Percentiles rank a stretch among this genome's conserved stretches.
phyloP scores from a whole-genome alignment of 2,329 filamentous ascomycete genomes.

The Ophiostoma novo-ulmi region DNA sequence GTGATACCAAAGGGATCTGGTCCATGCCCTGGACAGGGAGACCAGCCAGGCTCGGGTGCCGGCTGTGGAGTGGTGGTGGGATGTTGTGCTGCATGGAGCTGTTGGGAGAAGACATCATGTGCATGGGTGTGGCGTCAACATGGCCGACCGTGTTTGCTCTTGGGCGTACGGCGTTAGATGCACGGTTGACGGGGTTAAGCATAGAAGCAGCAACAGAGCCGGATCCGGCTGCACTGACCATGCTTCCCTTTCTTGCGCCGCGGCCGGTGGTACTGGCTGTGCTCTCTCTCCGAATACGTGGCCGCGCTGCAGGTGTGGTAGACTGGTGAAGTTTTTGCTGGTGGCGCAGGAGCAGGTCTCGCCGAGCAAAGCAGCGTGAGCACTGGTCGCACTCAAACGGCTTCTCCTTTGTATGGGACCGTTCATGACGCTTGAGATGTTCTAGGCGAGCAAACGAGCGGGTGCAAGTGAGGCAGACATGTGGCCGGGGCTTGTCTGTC shows the following conservation, averaged over 20 bases:
- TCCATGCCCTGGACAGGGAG: conserved; percentile 55
- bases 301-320: conserved; percentile 78
- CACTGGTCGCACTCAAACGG: conserved; percentile 97
- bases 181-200: conserved; percentile 36
- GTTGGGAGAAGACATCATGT: conserved; percentile 62
- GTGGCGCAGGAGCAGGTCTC: conserved; percentile 85
- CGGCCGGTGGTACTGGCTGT: conserved; percentile 66
- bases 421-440: conserved; percentile 93
- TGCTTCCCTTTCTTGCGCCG: conserved; percentile 86
- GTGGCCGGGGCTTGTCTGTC: conserved; percentile 93
- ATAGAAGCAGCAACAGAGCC: conserved; percentile 38
- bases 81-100: conserved; percentile 47
- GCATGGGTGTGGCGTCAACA: conserved; percentile 62
- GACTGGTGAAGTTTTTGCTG: conserved; percentile 98
- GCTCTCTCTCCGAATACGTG: conserved; percentile 85
- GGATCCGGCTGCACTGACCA: conserved; percentile 54
- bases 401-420: conserved; percentile 98
- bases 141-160: conserved; percentile 96
- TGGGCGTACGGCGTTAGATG: conserved; percentile 64
- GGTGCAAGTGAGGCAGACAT: conserved; percentile 85
- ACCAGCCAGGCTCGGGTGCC: conserved; percentile 69
- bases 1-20: conserved; percentile 35
- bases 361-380: conserved; percentile 85
- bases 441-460: conserved; percentile 92
- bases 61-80: conserved; percentile 53